These are phyloP conservation scores for Malania oleifera DNA, from an alignment of 164 flowering plant genomes.

Conservation along the genomic window DNA sequence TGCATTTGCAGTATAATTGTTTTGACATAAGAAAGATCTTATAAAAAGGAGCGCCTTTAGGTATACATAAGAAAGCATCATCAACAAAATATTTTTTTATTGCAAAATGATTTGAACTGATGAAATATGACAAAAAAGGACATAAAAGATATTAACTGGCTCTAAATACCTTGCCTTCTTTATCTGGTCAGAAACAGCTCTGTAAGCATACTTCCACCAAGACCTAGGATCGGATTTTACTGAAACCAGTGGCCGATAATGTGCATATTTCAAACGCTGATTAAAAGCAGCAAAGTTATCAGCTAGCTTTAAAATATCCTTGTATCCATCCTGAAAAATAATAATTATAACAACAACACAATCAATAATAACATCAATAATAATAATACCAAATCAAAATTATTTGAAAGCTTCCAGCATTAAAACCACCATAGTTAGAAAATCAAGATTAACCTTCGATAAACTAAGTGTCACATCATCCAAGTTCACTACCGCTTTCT, in stretches of 20 bases:
- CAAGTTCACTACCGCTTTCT: conserved; percentile 74
- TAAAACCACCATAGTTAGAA: conserved; percentile 1
- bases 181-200: conserved; percentile 65
- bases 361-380: conserved; percentile 10
- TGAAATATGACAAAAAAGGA: too few relatives aligned
- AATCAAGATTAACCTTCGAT: conserved; percentile 56
- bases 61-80: too few relatives aligned
- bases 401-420: neutral
- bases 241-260: conserved; percentile 72
- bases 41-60: too few relatives aligned
- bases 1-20: too few relatives aligned
- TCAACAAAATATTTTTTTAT: too few relatives aligned
- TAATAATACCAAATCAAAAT: neutral
- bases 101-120: too few relatives aligned
- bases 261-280: conserved; percentile 82
- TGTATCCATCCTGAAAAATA: conserved; percentile 64
- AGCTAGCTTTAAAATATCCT: conserved; percentile 75
- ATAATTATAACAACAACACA: neutral
- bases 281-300: conserved; percentile 91
- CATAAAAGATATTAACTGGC: neutral
- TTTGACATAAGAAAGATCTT: too few relatives aligned
- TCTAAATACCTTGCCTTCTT: conserved; percentile 77
- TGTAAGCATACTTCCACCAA: conserved; percentile 95
- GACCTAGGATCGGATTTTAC: conserved; percentile 68
- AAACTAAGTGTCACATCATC: conserved; percentile 94